phyloP scores from a whole-genome alignment of 768 basidiomycete genomes.

The Boletus pseudo-olivaceus region DNA sequence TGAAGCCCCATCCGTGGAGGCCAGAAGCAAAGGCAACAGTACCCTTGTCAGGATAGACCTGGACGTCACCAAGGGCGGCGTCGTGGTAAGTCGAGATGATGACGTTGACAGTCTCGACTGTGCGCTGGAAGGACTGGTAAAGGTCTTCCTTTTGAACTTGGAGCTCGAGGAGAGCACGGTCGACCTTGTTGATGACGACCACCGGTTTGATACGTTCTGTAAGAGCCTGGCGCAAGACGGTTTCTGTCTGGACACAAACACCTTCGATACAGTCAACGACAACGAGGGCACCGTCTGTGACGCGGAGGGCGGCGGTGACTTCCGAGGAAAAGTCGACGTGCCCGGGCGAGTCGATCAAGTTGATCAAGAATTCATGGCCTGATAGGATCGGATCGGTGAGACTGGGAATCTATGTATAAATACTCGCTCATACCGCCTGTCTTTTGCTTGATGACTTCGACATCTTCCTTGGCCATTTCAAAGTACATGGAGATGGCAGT shows the following conservation, averaged over 20 bases:
- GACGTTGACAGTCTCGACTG: conserved; percentile 97
- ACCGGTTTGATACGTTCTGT: conserved; percentile 99
- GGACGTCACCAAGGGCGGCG: conserved; percentile 90
- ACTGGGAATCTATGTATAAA: not conserved
- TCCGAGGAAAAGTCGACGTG: conserved; percentile 99
- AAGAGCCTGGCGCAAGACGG: conserved; percentile 95
- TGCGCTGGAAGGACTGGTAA: conserved; percentile 96
- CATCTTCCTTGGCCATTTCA: conserved; percentile 87
- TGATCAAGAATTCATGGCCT: conserved; percentile 98
- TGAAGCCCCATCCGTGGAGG: conserved; percentile 99
- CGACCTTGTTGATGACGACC: conserved; percentile 99
- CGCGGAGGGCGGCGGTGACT: conserved; percentile 98
- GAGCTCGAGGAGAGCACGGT: conserved; percentile 97
- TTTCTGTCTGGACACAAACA: conserved; percentile 99
- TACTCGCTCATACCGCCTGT: conserved; percentile 62
- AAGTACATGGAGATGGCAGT: conserved; percentile 99
- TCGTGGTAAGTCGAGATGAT: conserved; percentile 98
- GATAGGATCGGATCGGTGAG: conserved; percentile 6
- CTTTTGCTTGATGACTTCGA: conserved; percentile 87
- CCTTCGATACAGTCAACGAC: conserved; percentile 99
- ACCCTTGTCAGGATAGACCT: conserved; percentile 97
- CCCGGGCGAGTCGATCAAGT: conserved; percentile 98
- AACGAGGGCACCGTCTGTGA: conserved; percentile 98
- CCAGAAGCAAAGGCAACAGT: conserved; percentile 99
- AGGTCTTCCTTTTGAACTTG: conserved; percentile 96